Evolutionary conservation across 1,284 basidiomycete species (phyloP).

Genomic region (Fomitopsis betulina): DNA sequence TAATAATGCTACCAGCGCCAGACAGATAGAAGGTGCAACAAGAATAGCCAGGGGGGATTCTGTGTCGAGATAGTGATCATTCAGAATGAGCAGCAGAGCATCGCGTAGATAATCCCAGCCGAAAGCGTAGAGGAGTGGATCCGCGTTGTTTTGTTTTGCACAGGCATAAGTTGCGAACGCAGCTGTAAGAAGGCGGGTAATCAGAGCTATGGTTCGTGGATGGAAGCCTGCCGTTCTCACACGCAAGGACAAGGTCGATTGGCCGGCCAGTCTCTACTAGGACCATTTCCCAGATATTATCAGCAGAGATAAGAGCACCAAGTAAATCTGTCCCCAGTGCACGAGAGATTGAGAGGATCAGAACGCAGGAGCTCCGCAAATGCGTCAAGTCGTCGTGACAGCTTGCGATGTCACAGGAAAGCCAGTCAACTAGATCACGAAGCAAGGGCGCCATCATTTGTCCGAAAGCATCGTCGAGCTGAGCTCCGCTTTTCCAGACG

Average conservation of each 20-base stretch:
- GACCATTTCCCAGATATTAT: slow-evolving; percentile 28
- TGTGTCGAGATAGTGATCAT: slow-evolving; percentile 35
- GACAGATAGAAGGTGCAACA: slow-evolving; percentile 43
- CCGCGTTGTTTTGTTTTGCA: slow-evolving; percentile 16
- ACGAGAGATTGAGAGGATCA: slow-evolving; percentile 24
- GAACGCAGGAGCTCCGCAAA: slow-evolving; percentile 28
- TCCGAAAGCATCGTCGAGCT: slow-evolving; percentile 12
- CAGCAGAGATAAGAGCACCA: slow-evolving; percentile 16
- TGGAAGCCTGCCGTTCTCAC: slow-evolving; percentile 20
- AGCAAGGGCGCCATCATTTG: slow-evolving; percentile 26
- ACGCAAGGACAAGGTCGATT: slow-evolving; percentile 30
- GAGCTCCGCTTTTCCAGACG: slow-evolving; percentile 27
- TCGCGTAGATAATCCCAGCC: slow-evolving; percentile 53
- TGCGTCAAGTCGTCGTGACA: slow-evolving; percentile 6
- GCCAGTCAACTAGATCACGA: slow-evolving; percentile 17
- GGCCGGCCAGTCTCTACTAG: slow-evolving; percentile 14
- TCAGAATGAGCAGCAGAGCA: slow-evolving; percentile 41
- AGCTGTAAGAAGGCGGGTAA: slow-evolving; percentile 30
- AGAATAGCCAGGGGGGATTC: slow-evolving; percentile 47
- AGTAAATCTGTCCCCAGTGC: neutral
- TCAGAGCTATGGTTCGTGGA: neutral
- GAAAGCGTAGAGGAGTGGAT: slow-evolving; percentile 40
- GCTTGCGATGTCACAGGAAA: slow-evolving; percentile 12
- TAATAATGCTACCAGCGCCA: slow-evolving; percentile 39
- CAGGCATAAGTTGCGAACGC: slow-evolving; percentile 47